Percentiles rank a stretch among this genome's conserved stretches.
phyloP scores from a whole-genome alignment of 179 eudicot species.

The Sideroxylon spinosum region DNA sequence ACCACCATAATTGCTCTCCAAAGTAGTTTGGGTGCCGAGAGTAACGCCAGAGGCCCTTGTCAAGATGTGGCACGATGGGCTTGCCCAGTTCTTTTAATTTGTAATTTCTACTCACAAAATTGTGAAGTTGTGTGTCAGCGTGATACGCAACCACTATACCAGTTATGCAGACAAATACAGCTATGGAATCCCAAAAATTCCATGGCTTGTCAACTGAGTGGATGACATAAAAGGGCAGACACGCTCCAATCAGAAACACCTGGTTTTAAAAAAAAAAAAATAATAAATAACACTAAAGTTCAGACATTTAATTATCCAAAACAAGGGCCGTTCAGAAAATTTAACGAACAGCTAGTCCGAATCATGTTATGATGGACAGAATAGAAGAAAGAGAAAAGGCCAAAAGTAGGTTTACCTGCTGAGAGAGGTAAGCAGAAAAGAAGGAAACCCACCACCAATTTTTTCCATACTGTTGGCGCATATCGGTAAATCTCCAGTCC shows the following conservation, averaged over 20 bases:
- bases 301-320: neutral
- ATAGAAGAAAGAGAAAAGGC: neutral
- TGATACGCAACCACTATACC: conserved; percentile 60
- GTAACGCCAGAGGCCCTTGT: conserved; percentile 76
- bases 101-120: conserved; percentile 44
- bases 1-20: conserved; percentile 99
- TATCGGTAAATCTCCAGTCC: conserved; percentile 86
- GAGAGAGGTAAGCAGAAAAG: conserved; percentile 71
- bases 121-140: conserved; percentile 81
- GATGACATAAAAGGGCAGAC: conserved; percentile 66
- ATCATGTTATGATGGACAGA: neutral
- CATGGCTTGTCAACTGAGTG: conserved; percentile 53
- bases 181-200: conserved; percentile 62
- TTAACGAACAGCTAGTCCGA: conserved; percentile 12
- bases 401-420: conserved; percentile 51
- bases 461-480: conserved; percentile 62
- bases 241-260: conserved; percentile 69
- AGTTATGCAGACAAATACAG: conserved; percentile 47
- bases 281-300: too few relatives aligned
- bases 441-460: conserved; percentile 95
- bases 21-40: conserved; percentile 94
- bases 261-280: conserved; percentile 13
- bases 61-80: conserved; percentile 50
- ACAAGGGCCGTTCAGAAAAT: neutral
- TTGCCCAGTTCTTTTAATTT: conserved; percentile 48